phyloP scores from a whole-genome alignment of 352 stramenopile genomes.

The Globisporangium canariense region DNA sequence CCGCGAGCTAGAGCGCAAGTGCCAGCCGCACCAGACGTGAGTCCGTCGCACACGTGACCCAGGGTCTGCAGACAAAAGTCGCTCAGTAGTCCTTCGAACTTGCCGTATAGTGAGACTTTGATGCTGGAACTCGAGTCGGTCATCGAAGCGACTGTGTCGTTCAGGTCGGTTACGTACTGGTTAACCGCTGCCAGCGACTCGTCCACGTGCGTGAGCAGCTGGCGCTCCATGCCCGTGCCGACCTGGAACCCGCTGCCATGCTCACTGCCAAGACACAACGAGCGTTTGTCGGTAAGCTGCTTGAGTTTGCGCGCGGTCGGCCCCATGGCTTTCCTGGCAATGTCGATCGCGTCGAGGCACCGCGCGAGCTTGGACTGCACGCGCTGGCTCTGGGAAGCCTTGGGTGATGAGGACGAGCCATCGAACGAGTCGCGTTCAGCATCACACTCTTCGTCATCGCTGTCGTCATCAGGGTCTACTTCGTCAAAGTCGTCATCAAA shows the following conservation, averaged over 20 bases:
- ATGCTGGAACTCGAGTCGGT: not conserved
- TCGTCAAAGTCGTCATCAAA: conserved; percentile 7
- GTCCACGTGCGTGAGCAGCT: conserved; percentile 32
- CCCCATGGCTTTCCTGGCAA: conserved; percentile 35
- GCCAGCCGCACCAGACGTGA: conserved; percentile 27
- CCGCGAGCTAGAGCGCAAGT: conserved; percentile 22
- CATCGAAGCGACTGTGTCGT: conserved; percentile 3
- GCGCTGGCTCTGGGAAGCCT: conserved; percentile 8
- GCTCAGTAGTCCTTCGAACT: conserved; percentile 43
- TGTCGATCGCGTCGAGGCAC: conserved; percentile 46
- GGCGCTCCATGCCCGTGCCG: conserved; percentile 30
- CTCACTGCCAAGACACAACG: not conserved
- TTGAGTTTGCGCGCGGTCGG: conserved; percentile 28
- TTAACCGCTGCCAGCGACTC: conserved; percentile 25
- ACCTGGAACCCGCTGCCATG: not conserved
- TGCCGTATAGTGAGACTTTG: conserved; percentile 19
- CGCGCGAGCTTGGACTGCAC: conserved; percentile 22
- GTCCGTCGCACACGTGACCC: conserved; percentile 44
- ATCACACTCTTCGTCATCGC: not conserved
- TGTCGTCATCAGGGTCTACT: not conserved
- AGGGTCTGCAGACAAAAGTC: conserved; percentile 60
- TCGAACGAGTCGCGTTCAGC: not conserved
- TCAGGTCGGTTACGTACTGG: conserved; percentile 20
- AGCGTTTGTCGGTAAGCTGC: not conserved
- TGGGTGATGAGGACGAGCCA: not conserved